These are phyloP conservation scores for Puya raimondii DNA, from an alignment of 176 grass and related monocot genomes.

Conservation along the genomic window DNA sequence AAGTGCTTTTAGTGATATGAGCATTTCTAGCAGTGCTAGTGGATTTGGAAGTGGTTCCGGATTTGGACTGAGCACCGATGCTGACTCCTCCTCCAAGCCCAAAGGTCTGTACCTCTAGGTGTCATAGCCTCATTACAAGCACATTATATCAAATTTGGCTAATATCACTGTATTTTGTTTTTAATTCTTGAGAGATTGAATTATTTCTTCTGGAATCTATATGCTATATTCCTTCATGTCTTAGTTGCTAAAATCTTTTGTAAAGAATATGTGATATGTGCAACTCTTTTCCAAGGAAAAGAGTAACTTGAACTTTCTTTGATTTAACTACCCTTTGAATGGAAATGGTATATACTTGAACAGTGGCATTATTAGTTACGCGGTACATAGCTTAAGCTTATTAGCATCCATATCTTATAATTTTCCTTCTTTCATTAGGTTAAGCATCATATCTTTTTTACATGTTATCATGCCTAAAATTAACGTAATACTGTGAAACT, in stretches of 20 bases:
- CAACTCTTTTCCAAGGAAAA: not conserved
- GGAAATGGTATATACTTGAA: not conserved
- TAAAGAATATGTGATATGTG: not conserved
- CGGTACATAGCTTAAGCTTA: not conserved
- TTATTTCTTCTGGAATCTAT: no score
- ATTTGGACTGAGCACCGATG: constrained; percentile 43
- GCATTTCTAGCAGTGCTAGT: constrained; percentile 35
- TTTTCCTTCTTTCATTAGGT: no score
- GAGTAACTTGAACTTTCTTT: constrained; percentile 1
- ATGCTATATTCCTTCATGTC: no score
- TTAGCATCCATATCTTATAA: no score
- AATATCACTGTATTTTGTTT: no score
- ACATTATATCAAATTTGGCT: no score
- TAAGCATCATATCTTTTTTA: no score
- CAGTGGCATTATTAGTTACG: not conserved
- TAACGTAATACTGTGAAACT: no score
- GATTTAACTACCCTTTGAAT: not conserved
- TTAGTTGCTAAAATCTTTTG: no score
- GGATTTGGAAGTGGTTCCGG: constrained; percentile 42
- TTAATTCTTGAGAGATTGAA: no score
- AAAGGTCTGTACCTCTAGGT: constrained; percentile 44
- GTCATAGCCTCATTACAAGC: not conserved
- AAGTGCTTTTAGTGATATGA: constrained; percentile 48
- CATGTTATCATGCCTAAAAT: no score
- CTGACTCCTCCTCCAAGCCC: constrained; percentile 41